Conservation (phyloP, 2,329 filamentous ascomycete genomes). For the Amylocarpus encephaloides region DNA sequence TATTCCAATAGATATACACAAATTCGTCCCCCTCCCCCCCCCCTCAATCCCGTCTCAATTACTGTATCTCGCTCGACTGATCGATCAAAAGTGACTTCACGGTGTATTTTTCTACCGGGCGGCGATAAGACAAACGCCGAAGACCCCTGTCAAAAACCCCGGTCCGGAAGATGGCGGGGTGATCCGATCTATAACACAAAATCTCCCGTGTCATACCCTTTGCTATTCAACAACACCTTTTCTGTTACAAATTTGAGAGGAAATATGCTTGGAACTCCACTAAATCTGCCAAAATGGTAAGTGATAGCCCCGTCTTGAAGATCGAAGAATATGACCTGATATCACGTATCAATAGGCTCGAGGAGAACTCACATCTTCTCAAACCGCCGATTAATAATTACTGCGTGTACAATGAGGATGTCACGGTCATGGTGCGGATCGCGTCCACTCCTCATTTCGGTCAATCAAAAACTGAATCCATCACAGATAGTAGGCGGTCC, state of each 20-base stretch:
- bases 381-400: constrained; percentile 95
- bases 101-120: too few relatives aligned
- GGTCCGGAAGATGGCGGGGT: background rate
- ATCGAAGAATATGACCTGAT: background rate
- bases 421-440: constrained; percentile 67
- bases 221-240: background rate
- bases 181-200: background rate
- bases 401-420: constrained; percentile 82
- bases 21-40: too few relatives aligned
- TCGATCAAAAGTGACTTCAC: too few relatives aligned
- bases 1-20: too few relatives aligned
- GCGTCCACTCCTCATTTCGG: background rate
- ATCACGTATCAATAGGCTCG: constrained; percentile 56
- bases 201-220: background rate
- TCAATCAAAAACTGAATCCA: background rate
- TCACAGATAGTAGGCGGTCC: constrained; percentile 85
- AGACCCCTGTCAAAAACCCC: background rate
- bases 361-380: constrained; percentile 77
- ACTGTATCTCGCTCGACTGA: too few relatives aligned
- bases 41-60: too few relatives aligned
- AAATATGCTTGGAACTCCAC: constrained; percentile 24
- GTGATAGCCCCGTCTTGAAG: background rate
- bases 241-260: background rate
- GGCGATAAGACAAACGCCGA: too few relatives aligned
- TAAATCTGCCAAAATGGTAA: constrained; percentile 32